Evolutionary conservation across 192 early-diverging fungal species (phyloP), one percentile per base, ranked within the genome.

Genomic region (Podila clonocystis): DNA sequence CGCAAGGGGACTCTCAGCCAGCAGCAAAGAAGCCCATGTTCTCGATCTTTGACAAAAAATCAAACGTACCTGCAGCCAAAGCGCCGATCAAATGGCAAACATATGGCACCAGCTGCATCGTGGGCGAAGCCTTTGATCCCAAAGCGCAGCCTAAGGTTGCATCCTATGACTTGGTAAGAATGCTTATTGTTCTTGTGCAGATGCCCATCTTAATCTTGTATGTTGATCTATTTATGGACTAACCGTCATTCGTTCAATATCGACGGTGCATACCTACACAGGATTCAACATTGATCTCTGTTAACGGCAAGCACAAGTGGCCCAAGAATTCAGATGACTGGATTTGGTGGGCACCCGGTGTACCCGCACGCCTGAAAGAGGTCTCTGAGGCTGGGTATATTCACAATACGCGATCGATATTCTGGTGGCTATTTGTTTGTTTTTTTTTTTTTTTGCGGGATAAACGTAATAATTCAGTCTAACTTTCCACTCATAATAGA

Each of bases 271-370:
- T 1, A 62, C 28, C 19, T 52, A 29, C 22, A 13, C 33, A 91
- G 80, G 96, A 99, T 83, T 74, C 72, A 9, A 97, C 96, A 4
- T 74, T 97, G n/a, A 89, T 95, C 29, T 65, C 58, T 8, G 87
- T 90, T 20, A 91, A 91, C 48, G 91, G 94, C 28, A 87, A 74
- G 26, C 83, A 88, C 61, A 83, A 82, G 15, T 88, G 84, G 72
- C 78, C 95, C 15, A 94, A 93, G 70, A 79, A 91, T 60, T 83
- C 85, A 7, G 78, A 92, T 63, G 97, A 97, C 85, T 99, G 96
- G 96, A 77, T 77, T 31, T 96, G 92, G 77, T 88, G 89, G 82
- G 67, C 88, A 65, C 57, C 87, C 0, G 66, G 72, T 2, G 87
- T 96, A 11, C 93, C 92, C 1, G 72, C 83, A 20, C 74, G 87